Conservation (phyloP, 768 basidiomycete genomes). For the Pleurotus giganteus region DNA sequence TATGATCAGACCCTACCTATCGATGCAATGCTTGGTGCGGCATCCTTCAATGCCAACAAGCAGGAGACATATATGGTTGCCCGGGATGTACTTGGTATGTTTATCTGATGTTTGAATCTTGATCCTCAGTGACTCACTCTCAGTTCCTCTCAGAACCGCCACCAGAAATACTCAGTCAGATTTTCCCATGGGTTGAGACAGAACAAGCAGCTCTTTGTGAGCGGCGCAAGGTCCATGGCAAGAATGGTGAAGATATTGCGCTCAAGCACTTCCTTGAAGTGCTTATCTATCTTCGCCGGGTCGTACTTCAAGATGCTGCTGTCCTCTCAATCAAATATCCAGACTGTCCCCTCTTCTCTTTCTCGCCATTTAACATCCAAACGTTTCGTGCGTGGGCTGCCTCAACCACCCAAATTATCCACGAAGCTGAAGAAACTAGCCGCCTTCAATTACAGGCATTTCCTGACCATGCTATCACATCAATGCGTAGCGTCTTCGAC, state of each 20-base stretch:
- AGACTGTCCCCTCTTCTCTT: conserved; percentile 20
- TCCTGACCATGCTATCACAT: conserved; percentile 18
- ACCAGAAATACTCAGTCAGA: conserved; percentile 2
- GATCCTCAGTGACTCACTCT: not conserved
- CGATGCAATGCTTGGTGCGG: conserved; percentile 28
- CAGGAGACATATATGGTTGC: conserved; percentile 25
- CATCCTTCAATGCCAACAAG: conserved; percentile 24
- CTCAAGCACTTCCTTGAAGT: conserved; percentile 25
- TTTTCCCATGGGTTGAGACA: conserved; percentile 28
- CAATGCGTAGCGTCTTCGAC: conserved; percentile 14
- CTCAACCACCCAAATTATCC: conserved; percentile 11
- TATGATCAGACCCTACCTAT: conserved; percentile 29
- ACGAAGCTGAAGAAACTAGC: conserved; percentile 14
- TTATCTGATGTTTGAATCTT: not conserved
- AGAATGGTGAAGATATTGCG: conserved; percentile 20
- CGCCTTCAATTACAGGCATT: conserved; percentile 19
- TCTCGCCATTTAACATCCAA: conserved; percentile 22
- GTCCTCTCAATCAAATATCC: conserved; percentile 22
- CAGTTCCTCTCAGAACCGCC: conserved; percentile 19
- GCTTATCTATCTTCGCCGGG: conserved; percentile 19
- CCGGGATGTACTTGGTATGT: conserved; percentile 21
- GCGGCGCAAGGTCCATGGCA: not conserved
- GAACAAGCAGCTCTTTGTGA: conserved; percentile 14
- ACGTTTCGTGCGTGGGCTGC: conserved; percentile 20
- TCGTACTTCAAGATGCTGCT: conserved; percentile 34